Conservation (phyloP, 108 stramenopile species). For the Epipyxis sp. region DNA sequence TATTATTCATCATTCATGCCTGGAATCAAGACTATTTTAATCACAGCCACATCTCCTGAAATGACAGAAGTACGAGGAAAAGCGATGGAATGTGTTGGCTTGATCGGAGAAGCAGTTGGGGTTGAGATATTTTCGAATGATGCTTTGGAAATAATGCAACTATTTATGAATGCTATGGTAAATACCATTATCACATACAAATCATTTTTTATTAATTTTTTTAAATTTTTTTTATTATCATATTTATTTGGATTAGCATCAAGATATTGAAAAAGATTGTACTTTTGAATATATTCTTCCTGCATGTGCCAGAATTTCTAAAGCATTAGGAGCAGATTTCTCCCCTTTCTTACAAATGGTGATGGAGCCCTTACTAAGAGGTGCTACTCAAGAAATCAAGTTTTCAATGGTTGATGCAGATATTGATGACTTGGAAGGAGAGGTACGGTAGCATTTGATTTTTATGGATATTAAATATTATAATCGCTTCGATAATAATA, state of each 20-base stretch:
- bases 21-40: constrained; percentile 12
- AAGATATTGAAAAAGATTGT: background rate
- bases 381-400: constrained; percentile 15
- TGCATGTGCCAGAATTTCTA: constrained; percentile 24
- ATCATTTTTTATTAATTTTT: too few relatives aligned
- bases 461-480: constrained; percentile 11
- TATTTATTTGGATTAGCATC: background rate
- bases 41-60: background rate
- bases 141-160: constrained; percentile 14
- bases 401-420: constrained; percentile 26
- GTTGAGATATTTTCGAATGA: background rate
- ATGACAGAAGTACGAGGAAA: constrained; percentile 12
- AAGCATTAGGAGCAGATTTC: constrained; percentile 13
- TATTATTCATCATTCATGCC: constrained; percentile 24
- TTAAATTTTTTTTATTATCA: too few relatives aligned
- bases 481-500: too few relatives aligned
- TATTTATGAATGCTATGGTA: constrained; percentile 8
- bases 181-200: too few relatives aligned
- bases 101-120: constrained; percentile 31
- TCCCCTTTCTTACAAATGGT: background rate
- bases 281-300: constrained; percentile 32
- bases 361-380: background rate
- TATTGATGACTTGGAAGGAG: constrained; percentile 19
- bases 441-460: too few relatives aligned
- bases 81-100: constrained; percentile 32